phyloP scores from a whole-genome alignment of 768 basidiomycete species.

The Collybia mongolica region DNA sequence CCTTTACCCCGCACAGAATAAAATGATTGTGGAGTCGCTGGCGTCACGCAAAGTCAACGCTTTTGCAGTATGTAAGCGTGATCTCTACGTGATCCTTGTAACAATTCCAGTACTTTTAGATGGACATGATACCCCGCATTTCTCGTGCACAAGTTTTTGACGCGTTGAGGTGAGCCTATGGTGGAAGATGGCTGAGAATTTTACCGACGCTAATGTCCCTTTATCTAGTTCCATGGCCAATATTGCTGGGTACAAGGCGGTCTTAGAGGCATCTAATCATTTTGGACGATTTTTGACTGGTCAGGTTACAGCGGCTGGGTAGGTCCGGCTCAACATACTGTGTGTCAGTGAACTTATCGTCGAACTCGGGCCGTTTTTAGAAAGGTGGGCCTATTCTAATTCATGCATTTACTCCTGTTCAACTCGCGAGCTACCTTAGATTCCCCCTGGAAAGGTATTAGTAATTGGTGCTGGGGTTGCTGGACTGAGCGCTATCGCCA shows the following conservation, averaged over 20 bases:
- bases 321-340: slow-evolving; percentile 25
- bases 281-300: slow-evolving; percentile 90
- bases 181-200: background rate
- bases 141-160: slow-evolving; percentile 90
- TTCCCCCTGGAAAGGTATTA: slow-evolving; percentile 83
- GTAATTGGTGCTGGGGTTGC: slow-evolving; percentile 90
- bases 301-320: slow-evolving; percentile 91
- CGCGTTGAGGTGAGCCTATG: slow-evolving; percentile 65
- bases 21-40: slow-evolving; percentile 66
- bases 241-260: slow-evolving; percentile 91
- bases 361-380: background rate
- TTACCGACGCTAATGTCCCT: slow-evolving; percentile 2
- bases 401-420: background rate
- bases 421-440: slow-evolving; percentile 37
- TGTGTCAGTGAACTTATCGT: background rate
- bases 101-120: slow-evolving; percentile 28
- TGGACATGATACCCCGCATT: slow-evolving; percentile 92
- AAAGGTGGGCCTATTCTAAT: background rate
- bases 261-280: slow-evolving; percentile 85
- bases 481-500: slow-evolving; percentile 84
- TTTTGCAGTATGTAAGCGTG: slow-evolving; percentile 52
- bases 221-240: slow-evolving; percentile 83
- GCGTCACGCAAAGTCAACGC: slow-evolving; percentile 65
- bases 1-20: slow-evolving; percentile 82
- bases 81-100: background rate